Conservation (phyloP, 345 rosid genomes). For the Ceriops tagal region DNA sequence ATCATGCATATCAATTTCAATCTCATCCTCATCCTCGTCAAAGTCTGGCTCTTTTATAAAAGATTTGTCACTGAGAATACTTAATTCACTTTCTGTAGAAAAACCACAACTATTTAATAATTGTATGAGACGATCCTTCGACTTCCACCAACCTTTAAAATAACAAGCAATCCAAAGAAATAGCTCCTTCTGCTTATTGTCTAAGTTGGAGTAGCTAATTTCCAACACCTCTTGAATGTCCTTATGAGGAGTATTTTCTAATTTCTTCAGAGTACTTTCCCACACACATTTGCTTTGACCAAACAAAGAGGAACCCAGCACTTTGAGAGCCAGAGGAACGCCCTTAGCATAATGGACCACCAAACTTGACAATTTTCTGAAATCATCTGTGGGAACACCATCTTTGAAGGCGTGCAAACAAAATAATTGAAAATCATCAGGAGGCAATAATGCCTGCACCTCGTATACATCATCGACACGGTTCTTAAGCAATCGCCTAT, state of each 20-base stretch:
- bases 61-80: slow-evolving; percentile 1
- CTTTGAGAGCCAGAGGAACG: slow-evolving; percentile 9
- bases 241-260: neutral
- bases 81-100: neutral
- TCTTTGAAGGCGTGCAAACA: slow-evolving; percentile 1
- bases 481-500: neutral
- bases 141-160: neutral
- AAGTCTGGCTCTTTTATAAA: neutral
- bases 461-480: neutral
- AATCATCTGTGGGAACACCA: neutral
- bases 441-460: neutral
- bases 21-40: no score
- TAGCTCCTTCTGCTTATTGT: neutral
- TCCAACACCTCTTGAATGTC: slow-evolving; percentile 2
- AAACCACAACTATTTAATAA: neutral
- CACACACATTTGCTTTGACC: neutral
- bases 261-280: neutral
- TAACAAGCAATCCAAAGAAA: slow-evolving; percentile 15
- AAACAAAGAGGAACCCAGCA: neutral
- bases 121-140: neutral
- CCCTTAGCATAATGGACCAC: slow-evolving; percentile 5
- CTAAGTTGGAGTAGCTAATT: neutral
- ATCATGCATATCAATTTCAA: neutral
- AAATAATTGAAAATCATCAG: neutral
- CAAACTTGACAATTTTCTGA: neutral